Conservation (phyloP, 116 monocot species). For the Cymodocea nodosa region DNA sequence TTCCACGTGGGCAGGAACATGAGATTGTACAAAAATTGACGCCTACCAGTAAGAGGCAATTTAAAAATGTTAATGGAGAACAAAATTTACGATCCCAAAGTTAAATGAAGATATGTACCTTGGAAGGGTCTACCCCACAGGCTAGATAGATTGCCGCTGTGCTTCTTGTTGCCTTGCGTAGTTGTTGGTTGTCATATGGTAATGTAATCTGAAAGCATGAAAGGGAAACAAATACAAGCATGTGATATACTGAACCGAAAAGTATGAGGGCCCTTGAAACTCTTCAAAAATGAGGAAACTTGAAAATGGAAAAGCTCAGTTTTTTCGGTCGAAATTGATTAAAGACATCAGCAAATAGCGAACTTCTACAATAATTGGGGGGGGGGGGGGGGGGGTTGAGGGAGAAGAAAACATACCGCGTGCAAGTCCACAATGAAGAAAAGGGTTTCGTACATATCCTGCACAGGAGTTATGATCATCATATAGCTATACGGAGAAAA, state of each 20-base stretch:
- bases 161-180: conserved; percentile 69
- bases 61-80: neutral
- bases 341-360: neutral
- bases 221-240: neutral
- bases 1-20: conserved; percentile 89
- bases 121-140: conserved; percentile 84
- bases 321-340: neutral
- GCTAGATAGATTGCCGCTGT: conserved; percentile 95
- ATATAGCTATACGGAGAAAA: too few species aligned
- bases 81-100: neutral
- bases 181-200: conserved; percentile 57
- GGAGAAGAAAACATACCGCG: conserved; percentile 42
- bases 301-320: neutral
- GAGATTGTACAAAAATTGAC: conserved; percentile 91
- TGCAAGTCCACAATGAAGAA: conserved; percentile 96
- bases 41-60: conserved; percentile 32
- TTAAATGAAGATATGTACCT: conserved; percentile 34
- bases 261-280: too few species aligned
- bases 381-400: too few species aligned
- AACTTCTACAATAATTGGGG: neutral
- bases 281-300: neutral
- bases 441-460: conserved; percentile 83
- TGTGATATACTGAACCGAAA: too few species aligned
- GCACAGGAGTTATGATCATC: conserved; percentile 1
- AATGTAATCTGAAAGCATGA: conserved; percentile 51